Conservation (phyloP, 2,329 filamentous ascomycete species). For the Periconia digitata region DNA sequence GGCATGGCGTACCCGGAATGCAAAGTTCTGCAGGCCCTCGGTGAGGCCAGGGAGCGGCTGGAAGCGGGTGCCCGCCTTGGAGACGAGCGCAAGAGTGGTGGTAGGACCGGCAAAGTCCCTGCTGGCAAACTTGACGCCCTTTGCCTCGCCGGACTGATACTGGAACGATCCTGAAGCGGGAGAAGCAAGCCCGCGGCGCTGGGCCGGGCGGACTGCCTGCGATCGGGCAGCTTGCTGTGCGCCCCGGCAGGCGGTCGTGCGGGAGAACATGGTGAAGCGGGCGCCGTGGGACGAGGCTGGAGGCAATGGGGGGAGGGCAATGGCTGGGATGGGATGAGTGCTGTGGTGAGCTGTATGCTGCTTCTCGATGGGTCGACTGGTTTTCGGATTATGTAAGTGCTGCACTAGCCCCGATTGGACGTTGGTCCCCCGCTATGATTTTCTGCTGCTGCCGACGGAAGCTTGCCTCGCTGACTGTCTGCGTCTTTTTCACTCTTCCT, state of each 20-base stretch:
- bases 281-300: constrained; percentile 39
- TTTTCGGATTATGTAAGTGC: not conserved
- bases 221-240: constrained; percentile 64
- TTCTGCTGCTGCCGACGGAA: constrained; percentile 1
- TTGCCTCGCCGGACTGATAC: constrained; percentile 84
- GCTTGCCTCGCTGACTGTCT: constrained; percentile 2
- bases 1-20: constrained; percentile 77
- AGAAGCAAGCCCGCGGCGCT: constrained; percentile 65
- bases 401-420: not conserved
- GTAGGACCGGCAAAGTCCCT: constrained; percentile 87
- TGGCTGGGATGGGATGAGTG: constrained; percentile 37
- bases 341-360: constrained; percentile 8
- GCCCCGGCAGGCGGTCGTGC: constrained; percentile 65
- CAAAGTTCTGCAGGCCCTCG: constrained; percentile 89
- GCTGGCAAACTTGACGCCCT: constrained; percentile 89
- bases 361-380: not conserved
- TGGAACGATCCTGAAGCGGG: constrained; percentile 75
- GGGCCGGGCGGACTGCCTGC: constrained; percentile 57
- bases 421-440: constrained; percentile 7
- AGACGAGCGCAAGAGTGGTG: constrained; percentile 85
- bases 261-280: constrained; percentile 63
- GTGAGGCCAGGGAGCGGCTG: constrained; percentile 87
- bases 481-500: not conserved
- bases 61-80: constrained; percentile 93
- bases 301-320: constrained; percentile 56